phyloP scores from a whole-genome alignment of 2,329 filamentous ascomycete species.

The Ophiocordyceps camponoti-floridani region DNA sequence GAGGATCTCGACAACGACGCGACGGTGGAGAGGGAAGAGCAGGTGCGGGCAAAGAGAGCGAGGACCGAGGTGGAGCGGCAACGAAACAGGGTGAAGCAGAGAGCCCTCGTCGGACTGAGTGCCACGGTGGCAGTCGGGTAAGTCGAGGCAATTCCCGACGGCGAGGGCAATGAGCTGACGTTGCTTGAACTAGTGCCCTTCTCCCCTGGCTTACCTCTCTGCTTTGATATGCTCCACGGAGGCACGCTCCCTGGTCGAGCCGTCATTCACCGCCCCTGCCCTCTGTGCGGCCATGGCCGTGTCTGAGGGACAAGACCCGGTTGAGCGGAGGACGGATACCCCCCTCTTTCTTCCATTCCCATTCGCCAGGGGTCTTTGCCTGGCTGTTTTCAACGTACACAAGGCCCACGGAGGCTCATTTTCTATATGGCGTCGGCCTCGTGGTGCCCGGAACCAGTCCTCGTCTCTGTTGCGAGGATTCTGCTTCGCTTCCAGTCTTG shows the following conservation, averaged over 20 bases:
- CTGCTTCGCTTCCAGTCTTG: not conserved
- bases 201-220: conserved; percentile 34
- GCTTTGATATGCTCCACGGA: conserved; percentile 12
- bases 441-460: not conserved
- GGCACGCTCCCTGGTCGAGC: not conserved
- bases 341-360: not conserved
- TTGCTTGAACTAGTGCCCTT: conserved; percentile 17
- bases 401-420: not conserved
- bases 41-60: conserved; percentile 51
- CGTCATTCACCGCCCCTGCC: not conserved
- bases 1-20: conserved; percentile 22
- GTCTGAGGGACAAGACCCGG: too few relatives aligned
- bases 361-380: not conserved
- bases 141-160: conserved; percentile 21
- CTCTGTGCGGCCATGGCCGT: not conserved
- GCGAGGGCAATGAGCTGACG: conserved; percentile 3
- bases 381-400: not conserved
- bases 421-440: not conserved
- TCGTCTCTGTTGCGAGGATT: not conserved
- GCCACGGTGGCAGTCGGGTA: conserved; percentile 84
- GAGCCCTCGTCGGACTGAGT: conserved; percentile 70
- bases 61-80: conserved; percentile 68
- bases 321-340: not conserved
- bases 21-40: conserved; percentile 15
- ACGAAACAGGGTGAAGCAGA: conserved; percentile 72